Evolutionary conservation across 257 asterid species (phyloP), one percentile per base, ranked within the genome.

Genomic region (Plantago ovata): DNA sequence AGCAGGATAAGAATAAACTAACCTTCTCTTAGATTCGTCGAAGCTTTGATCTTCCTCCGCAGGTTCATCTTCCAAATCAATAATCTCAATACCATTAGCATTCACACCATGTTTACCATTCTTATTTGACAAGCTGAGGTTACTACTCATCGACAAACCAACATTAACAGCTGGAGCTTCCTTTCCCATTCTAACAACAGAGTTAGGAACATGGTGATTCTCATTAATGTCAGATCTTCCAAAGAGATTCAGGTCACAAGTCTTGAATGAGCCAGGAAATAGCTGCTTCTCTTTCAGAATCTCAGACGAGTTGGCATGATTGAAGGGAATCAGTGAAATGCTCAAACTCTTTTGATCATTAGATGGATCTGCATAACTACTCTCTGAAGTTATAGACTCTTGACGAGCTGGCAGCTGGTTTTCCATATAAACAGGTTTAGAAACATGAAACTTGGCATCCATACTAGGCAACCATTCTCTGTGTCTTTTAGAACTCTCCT

Each of bases 1-100:
- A n/a, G n/a, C 12, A 70, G 55, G 52, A 16, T 11, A 28, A 36
- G 0, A 40, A 57, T 39, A 61, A 36, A 65, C 80, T 66, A 68
- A 84, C 98, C 93, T 87, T 72, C 79, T 75, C 64, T 79, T 83
- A 18, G 84, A 67, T 71, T 69, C 69, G 58, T 70, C 64, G 41
- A 77, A 73, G 55, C 75, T 70, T 65, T 69, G 68, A 74, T 82
- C 84, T 38, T 84, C 95, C 56, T 61, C 85, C 9, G 68, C 66
- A 60, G 89, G 81, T 77, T 93, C 95, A 69, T 71, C 78, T 42
- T 93, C 98, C 81, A 89, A 75, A 81, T 93, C 98, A 61, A 93
- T 93, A 80, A 93, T 81, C 81, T 85, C 98, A 50, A 92, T 79
- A 59, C 73, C 83, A 70, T 74, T 81, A 33, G 77, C 76, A 45